Evolutionary conservation across 768 basidiomycete species (phyloP).

Genomic region (Suillus hirtellus): DNA sequence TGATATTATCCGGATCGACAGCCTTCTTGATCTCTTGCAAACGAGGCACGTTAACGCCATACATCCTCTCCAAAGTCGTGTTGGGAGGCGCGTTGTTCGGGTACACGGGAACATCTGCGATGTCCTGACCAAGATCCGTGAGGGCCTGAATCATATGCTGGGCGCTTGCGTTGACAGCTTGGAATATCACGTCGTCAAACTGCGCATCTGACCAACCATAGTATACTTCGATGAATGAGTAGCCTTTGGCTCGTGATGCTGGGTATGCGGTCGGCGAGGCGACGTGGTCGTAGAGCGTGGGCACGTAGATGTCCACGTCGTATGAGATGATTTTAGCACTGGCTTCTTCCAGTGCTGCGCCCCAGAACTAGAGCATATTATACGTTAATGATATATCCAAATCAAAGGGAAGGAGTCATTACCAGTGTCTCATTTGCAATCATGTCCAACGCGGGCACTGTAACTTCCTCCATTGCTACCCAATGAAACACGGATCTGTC

Average conservation of each 20-base stretch:
- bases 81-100: background rate
- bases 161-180: background rate
- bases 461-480: background rate
- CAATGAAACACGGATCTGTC: constrained; percentile 3
- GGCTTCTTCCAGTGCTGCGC: background rate
- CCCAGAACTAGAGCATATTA: background rate
- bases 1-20: background rate
- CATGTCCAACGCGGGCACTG: background rate
- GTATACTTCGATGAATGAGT: background rate
- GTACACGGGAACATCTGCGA: background rate
- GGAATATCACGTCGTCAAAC: background rate
- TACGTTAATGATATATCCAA: background rate
- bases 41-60: background rate
- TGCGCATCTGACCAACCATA: background rate
- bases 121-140: background rate
- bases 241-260: constrained; percentile 29
- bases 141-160: background rate
- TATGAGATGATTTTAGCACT: constrained; percentile 16
- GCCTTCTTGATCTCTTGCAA: background rate
- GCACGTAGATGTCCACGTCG: constrained; percentile 49
- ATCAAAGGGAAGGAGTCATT: background rate
- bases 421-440: background rate
- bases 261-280: constrained; percentile 44
- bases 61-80: background rate
- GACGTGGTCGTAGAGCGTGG: constrained; percentile 38